These are phyloP conservation scores for Exophiala sp. DNA, from an alignment of 2,329 filamentous ascomycete species.

Conservation along the genomic window DNA sequence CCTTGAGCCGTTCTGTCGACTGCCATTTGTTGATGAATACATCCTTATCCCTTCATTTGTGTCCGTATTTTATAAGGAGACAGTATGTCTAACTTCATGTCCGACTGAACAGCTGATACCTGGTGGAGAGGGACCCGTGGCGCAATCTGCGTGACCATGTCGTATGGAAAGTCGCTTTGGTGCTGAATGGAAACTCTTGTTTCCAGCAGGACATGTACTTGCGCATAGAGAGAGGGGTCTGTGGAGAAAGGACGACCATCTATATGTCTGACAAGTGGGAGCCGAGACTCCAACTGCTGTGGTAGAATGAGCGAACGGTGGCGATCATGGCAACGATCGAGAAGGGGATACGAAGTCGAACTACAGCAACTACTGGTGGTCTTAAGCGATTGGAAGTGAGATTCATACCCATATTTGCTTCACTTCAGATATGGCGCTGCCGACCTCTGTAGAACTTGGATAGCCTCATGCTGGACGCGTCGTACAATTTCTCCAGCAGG, in stretches of 20 bases:
- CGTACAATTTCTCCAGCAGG: conserved; percentile 48
- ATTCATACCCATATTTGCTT: neutral
- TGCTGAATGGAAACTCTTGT: no score
- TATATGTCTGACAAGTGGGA: no score
- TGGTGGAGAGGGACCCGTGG: conserved; percentile 64
- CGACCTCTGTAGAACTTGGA: conserved; percentile 17
- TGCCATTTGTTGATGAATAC: neutral
- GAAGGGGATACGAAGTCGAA: no score
- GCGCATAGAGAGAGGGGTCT: neutral
- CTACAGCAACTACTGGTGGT: no score
- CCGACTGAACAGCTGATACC: conserved; percentile 59
- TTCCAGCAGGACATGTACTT: neutral
- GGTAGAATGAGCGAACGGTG: no score
- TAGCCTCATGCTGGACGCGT: conserved; percentile 21
- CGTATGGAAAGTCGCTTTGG: no score
- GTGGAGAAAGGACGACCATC: neutral
- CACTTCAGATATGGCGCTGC: conserved; percentile 9
- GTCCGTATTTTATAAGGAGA: neutral
- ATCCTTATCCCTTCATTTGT: no score
- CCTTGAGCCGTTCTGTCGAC: neutral
- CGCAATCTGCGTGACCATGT: conserved; percentile 21
- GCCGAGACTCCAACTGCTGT: neutral
- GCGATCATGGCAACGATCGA: no score
- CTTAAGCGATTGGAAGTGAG: neutral
- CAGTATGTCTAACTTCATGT: neutral